These are phyloP conservation scores for Magnusiomyces tetraspermus DNA, from an alignment of 1,139 yeast genomes.

Conservation along the genomic window DNA sequence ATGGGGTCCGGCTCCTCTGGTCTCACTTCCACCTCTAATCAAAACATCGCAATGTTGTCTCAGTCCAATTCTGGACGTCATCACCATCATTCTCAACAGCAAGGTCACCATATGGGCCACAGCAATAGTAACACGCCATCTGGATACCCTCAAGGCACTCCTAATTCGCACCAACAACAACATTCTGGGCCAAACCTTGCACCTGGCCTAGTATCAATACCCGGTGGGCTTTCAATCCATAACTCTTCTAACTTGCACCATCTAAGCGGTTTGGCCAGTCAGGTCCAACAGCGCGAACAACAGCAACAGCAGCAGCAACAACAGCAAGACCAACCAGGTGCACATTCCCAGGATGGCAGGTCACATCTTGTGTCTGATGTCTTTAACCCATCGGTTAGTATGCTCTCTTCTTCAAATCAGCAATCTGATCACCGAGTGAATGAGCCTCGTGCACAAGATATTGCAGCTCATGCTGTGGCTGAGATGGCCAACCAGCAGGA, in stretches of 20 bases:
- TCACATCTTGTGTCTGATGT: background rate
- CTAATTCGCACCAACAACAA: constrained; percentile 6
- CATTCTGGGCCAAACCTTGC: constrained; percentile 4
- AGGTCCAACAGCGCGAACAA: constrained; percentile 1
- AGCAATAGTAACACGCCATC: constrained; percentile 6
- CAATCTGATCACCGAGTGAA: background rate
- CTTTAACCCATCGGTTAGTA: background rate
- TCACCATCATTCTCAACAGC: constrained; percentile 14
- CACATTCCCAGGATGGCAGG: background rate
- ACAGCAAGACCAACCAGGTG: constrained; percentile 1
- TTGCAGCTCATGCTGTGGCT: background rate
- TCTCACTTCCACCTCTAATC: background rate
- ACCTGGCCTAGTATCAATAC: background rate
- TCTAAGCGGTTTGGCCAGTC: constrained; percentile 1
- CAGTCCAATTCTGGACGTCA: constrained; percentile 1
- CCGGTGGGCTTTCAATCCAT: background rate
- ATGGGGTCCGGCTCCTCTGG: background rate
- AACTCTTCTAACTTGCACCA: background rate
- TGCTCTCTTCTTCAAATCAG: background rate
- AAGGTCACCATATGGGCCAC: constrained; percentile 7
- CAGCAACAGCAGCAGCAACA: constrained; percentile 5
- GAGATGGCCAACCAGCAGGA: background rate
- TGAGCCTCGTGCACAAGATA: background rate
- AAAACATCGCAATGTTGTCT: background rate
- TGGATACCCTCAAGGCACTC: background rate